phyloP scores from a whole-genome alignment of 2,329 filamentous ascomycete genomes.

The Teratosphaeria nubilosa region DNA sequence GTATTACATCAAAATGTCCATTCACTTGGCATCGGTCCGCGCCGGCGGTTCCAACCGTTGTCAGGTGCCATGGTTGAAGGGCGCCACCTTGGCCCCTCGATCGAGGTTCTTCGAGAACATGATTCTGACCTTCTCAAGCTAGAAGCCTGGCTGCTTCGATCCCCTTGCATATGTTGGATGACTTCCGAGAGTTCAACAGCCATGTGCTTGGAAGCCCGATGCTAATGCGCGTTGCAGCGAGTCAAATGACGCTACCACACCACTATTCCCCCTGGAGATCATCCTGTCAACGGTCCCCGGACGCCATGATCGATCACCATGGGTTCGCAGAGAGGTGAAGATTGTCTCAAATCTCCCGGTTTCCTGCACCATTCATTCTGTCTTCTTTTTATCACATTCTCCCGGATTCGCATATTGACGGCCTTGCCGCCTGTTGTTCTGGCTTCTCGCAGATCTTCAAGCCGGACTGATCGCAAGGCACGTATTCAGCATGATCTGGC shows the following conservation, averaged over 20 bases:
- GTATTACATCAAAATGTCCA: neutral
- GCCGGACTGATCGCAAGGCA: neutral
- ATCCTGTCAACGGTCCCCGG: neutral
- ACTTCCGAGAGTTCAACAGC: neutral
- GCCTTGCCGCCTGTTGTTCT: neutral
- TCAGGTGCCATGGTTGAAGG: neutral
- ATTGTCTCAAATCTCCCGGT: neutral
- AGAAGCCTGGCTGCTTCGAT: neutral
- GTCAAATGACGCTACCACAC: neutral
- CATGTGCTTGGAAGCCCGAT: neutral
- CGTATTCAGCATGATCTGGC: neutral
- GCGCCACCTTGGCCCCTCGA: neutral
- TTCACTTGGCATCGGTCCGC: neutral
- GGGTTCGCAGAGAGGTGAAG: neutral
- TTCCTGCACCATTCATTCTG: neutral
- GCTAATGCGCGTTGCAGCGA: neutral
- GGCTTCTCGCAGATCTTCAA: neutral
- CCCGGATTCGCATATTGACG: neutral
- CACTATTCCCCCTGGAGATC: neutral
- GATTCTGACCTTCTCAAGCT: neutral
- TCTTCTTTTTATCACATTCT: neutral
- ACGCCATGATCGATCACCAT: neutral
- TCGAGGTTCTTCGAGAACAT: neutral
- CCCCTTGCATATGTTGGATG: neutral
- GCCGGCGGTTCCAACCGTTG: neutral